phyloP scores from a whole-genome alignment of 495 filamentous ascomycete species.

The Gamarada debralockiae region DNA sequence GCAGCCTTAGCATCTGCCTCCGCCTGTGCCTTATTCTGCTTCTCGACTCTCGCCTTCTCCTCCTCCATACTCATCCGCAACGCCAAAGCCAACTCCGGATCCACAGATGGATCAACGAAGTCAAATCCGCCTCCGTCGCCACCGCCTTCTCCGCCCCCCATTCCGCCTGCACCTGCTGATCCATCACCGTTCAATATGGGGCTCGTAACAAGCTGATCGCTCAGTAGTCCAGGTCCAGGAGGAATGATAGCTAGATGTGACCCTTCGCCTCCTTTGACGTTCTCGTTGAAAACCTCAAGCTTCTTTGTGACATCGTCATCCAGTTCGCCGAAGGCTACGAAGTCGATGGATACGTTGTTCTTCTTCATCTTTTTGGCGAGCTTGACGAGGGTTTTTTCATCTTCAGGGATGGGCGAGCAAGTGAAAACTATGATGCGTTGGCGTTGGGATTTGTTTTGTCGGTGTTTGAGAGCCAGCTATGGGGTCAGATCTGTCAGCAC shows the following conservation, averaged over 20 bases:
- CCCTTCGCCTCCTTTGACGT: constrained; percentile 83
- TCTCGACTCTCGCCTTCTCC: constrained; percentile 89
- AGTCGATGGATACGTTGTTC: constrained; percentile 83
- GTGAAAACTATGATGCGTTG: constrained; percentile 96
- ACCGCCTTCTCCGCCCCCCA: constrained; percentile 50
- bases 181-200: constrained; percentile 84
- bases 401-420: constrained; percentile 85
- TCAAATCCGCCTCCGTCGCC: constrained; percentile 55
- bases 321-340: constrained; percentile 90
- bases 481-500: background rate
- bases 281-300: constrained; percentile 86
- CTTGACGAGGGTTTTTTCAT: constrained; percentile 81
- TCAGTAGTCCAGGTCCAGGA: constrained; percentile 85
- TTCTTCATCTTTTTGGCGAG: constrained; percentile 99
- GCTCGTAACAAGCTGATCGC: constrained; percentile 87
- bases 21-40: constrained; percentile 71
- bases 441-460: constrained; percentile 91
- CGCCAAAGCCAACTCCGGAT: constrained; percentile 93
- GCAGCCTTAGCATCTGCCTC: constrained; percentile 56
- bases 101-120: constrained; percentile 76
- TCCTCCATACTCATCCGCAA: constrained; percentile 97
- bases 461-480: constrained; percentile 95
- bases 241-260: constrained; percentile 88
- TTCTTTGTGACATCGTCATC: constrained; percentile 89
- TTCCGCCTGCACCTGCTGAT: constrained; percentile 40